These are phyloP conservation scores for Quercus agrifolia DNA, from an alignment of 306 rosid species.

Conservation along the genomic window DNA sequence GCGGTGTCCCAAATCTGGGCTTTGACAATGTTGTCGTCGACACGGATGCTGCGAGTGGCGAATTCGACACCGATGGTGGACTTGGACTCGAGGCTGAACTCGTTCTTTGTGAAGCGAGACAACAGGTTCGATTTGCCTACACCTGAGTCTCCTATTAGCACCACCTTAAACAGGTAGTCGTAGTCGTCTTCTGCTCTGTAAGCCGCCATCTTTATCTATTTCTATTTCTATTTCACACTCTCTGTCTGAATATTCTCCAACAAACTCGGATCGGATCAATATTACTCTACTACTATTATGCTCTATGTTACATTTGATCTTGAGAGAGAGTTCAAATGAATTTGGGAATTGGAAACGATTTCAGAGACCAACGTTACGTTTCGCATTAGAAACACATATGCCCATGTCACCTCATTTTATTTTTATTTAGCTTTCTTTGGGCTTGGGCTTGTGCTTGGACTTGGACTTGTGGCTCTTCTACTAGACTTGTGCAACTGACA, in stretches of 20 bases:
- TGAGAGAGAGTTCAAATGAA: too few species aligned
- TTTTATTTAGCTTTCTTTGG: background rate
- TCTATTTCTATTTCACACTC: background rate
- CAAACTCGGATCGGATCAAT: constrained; percentile 6
- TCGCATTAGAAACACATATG: too few species aligned
- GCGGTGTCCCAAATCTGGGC: constrained; percentile 74
- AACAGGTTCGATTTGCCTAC: constrained; percentile 57
- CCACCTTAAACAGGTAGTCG: constrained; percentile 58
- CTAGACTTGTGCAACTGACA: background rate
- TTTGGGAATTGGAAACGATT: too few species aligned
- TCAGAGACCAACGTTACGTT: too few species aligned
- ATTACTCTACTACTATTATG: background rate
- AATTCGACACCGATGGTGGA: constrained; percentile 59
- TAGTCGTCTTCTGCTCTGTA: constrained; percentile 56
- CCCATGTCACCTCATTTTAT: too few species aligned
- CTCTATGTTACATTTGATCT: too few species aligned
- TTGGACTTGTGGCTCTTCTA: too few species aligned
- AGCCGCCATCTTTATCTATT: constrained; percentile 8
- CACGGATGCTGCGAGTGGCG: constrained; percentile 50
- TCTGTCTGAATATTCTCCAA: too few species aligned
- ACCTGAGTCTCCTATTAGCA: constrained; percentile 56
- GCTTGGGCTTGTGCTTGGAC: background rate
- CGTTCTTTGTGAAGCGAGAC: constrained; percentile 54
- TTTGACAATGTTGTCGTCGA: constrained; percentile 50
- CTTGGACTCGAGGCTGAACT: constrained; percentile 57